phyloP scores from a whole-genome alignment of 2,329 filamentous ascomycete genomes.

The Trichoderma arundinaceum region DNA sequence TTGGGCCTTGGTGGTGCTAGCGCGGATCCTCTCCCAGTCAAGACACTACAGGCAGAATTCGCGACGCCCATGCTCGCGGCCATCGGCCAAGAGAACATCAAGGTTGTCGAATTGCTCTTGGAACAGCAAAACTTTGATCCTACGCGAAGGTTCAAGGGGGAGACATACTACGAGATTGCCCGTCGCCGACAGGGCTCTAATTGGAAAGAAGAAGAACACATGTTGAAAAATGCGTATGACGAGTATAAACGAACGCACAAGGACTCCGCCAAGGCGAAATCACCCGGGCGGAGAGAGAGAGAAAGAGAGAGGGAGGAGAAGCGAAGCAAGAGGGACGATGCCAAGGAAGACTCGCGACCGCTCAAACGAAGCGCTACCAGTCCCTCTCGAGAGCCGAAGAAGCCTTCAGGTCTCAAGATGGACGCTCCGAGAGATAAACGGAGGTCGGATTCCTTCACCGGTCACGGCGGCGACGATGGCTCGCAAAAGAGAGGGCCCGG shows the following conservation, averaged over 20 bases:
- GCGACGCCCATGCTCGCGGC: slow-evolving; percentile 93
- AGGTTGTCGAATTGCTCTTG: slow-evolving; percentile 80
- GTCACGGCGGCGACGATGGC: slow-evolving; percentile 52
- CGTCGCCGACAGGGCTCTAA: slow-evolving; percentile 81
- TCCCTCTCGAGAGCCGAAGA: slow-evolving; percentile 58
- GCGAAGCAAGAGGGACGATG: slow-evolving; percentile 51
- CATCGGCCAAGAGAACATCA: slow-evolving; percentile 86
- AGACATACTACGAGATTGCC: slow-evolving; percentile 87
- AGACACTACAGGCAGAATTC: slow-evolving; percentile 67
- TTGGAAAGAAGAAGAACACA: slow-evolving; percentile 85
- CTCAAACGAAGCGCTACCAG: slow-evolving; percentile 57
- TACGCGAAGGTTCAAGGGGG: slow-evolving; percentile 74
- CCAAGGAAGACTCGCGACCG: slow-evolving; percentile 51
- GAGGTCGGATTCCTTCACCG: slow-evolving; percentile 50
- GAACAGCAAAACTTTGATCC: slow-evolving; percentile 82
- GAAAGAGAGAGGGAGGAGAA: slow-evolving; percentile 52
- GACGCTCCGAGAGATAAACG: slow-evolving; percentile 58
- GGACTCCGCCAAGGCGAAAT: slow-evolving; percentile 55
- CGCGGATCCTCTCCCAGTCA: slow-evolving; percentile 71
- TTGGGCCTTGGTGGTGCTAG: slow-evolving; percentile 70
- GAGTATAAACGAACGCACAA: slow-evolving; percentile 62
- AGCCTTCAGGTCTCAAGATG: slow-evolving; percentile 44
- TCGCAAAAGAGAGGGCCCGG: slow-evolving; percentile 58
- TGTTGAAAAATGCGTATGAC: slow-evolving; percentile 78
- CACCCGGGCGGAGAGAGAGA: slow-evolving; percentile 53